These are phyloP conservation scores for Chaetomium globosum DNA, from an alignment of 2,329 filamentous ascomycete species.

Conservation along the genomic window DNA sequence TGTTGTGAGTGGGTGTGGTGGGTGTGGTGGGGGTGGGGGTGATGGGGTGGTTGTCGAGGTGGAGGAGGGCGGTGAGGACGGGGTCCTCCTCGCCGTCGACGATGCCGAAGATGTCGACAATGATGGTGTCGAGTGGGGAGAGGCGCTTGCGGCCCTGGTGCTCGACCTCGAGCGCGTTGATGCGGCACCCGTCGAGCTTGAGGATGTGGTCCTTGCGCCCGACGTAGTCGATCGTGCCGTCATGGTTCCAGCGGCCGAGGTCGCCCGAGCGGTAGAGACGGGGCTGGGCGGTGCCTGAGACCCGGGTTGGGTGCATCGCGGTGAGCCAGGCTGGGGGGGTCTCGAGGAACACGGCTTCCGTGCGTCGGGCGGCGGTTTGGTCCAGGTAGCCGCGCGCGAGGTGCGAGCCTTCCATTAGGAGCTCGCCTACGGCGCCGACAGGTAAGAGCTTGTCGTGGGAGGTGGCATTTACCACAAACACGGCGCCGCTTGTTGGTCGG, in stretches of 20 bases:
- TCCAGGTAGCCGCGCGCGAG: not conserved
- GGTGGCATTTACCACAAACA: not conserved
- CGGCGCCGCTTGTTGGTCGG: not conserved
- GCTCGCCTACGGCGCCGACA: not conserved
- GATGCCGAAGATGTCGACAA: not conserved
- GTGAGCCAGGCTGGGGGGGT: not conserved
- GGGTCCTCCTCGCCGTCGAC: not conserved
- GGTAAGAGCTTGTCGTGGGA: not conserved
- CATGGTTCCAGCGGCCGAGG: not conserved
- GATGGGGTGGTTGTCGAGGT: not conserved
- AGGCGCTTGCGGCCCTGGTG: not conserved
- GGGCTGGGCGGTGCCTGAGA: not conserved
- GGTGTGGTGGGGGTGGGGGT: too few relatives aligned
- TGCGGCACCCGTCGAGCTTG: not conserved
- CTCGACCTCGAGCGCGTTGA: not conserved
- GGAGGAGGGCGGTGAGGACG: not conserved
- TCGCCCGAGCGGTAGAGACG: not conserved
- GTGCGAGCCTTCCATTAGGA: not conserved
- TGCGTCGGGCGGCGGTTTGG: not conserved
- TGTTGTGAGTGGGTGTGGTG: not conserved
- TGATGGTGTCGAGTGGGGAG: not conserved
- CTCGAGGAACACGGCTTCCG: not conserved
- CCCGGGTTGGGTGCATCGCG: not conserved
- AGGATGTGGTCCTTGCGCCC: not conserved
- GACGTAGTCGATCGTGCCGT: not conserved